Base-by-base conservation (phyloP, 2,329 filamentous ascomycete genomes). In the Fonsecaea multimorphosa region DNA sequence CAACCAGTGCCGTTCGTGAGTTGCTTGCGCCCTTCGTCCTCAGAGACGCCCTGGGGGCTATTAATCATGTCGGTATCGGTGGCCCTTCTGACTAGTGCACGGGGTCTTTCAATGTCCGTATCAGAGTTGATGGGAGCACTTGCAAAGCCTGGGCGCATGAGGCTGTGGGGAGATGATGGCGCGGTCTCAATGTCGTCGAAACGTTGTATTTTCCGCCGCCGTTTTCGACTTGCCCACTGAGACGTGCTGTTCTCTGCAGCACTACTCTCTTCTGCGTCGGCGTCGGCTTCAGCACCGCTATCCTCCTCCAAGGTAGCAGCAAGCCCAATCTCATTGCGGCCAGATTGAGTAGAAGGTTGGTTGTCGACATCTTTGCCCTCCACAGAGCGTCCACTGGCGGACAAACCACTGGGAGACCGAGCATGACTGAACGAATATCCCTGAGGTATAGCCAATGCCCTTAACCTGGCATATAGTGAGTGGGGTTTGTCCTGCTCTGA, bases 391-490 rank as follows among this genome's bases (percentile, higher is more conserved):
- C 72, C 74, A 49, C 76, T 75, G 36, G 79, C 75, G 0, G 81
- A 80, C 56, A 79, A 77, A 9, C 77, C 81, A 70, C 84, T 87
- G 27, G 79, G 73, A 38, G 80, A 82, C 36, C 84, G 78, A 2
- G 79, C 77, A 71, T 86, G 84, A 19, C 80, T 78, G 65, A 84
- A 78, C 16, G 59, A 61, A 46, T 61, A 61, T 9, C 79, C 73
- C 24, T 83, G 82, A 0, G 83, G 81, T 11, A 83, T 85, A 24
- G 91, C 87, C 62, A 96, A 80, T 2, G 91, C 89, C 75, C 91
- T 92, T 68, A 96, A 78, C 76, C 90, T 93, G 19, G 89, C 89
- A 78, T 96, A 92, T 69, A 96, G 84, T 27, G 89, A 89, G 24
- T 86, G 85, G 62, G 77, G 82, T 66, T 84, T 83, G 24, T 85